Percentiles rank a stretch among this genome's conserved stretches.
Conservation (phyloP, 495 filamentous ascomycete genomes). For the Talaromyces ruber region DNA sequence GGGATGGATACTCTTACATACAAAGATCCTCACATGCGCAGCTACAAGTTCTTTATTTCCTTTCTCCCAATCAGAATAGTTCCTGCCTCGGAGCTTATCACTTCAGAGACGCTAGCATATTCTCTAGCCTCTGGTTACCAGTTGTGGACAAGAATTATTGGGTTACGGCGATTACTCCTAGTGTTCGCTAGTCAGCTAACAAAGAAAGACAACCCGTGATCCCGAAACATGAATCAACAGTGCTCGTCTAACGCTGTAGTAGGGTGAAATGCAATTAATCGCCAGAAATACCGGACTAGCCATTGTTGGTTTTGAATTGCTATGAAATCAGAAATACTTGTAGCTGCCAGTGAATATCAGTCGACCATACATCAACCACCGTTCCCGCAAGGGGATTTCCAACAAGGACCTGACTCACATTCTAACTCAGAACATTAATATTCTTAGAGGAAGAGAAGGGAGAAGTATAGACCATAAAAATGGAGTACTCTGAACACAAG, state of each 20-base stretch:
- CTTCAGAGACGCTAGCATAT: no score
- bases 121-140: no score
- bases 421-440: constrained; percentile 13
- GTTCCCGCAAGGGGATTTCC: constrained; percentile 58
- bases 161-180: no score
- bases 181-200: no score
- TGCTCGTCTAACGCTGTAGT: no score
- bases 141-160: no score
- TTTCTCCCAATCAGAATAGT: background rate
- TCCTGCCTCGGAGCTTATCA: no score
- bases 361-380: background rate
- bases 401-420: constrained; percentile 32
- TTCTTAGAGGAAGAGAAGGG: constrained; percentile 13
- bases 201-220: no score
- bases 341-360: constrained; percentile 10
- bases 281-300: no score
- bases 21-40: background rate
- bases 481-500: constrained; percentile 19
- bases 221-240: no score
- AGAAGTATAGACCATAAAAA: constrained; percentile 15
- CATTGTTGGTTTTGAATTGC: no score
- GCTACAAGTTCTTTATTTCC: background rate
- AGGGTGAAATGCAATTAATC: no score
- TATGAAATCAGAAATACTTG: constrained; percentile 16
- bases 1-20: background rate